Base-by-base conservation (phyloP, 495 filamentous ascomycete species). In the Podospora appendiculata region DNA sequence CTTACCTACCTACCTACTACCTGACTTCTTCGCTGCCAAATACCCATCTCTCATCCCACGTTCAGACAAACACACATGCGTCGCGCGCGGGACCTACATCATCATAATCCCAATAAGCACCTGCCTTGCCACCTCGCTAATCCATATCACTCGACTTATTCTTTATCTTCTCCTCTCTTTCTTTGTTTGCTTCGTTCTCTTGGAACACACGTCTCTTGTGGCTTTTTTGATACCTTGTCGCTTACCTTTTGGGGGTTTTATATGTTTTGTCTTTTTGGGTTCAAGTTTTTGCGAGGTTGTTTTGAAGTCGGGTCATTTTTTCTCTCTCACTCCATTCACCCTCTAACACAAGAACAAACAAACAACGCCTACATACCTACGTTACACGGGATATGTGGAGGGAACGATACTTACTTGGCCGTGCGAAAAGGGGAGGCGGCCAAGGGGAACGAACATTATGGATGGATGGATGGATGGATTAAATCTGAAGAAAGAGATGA, bases 141-240 rank as follows among this genome's bases (percentile, higher is more conserved):
- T 34, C 5, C 16, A 13, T 12, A 12, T 14, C 11, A 5, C 32
- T 46, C 35, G 40, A 3, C 18, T 0, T 36, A 2, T 25, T 25
- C 5, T 25, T 25, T 25, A 25, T 25, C 25, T 25, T 25, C n/a
- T n/a, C n/a, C n/a, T n/a, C n/a, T n/a, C n/a, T n/a, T 11, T 41
- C 25, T 33, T 14, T 39, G 17, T n/a, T 53, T 46, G 41, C 45
- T 51, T 12, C 52, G 12, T 17, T 38, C 17, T 11, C 17, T 11
- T 50, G 3, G 3, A 35, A 35, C 32, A 48, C 25, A 45, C 41
- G 13, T 32, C 41, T 38, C n/a, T 41, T 53, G 51, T 50, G 49
- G 46, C 42, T 32, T 46, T 55, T 58, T 61, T 59, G 66, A 69
- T 67, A 67, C 64, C 64, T 67, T 58, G 52, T 63, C 60, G 56